These are phyloP conservation scores for Penicillium mononematosum DNA, from an alignment of 495 filamentous ascomycete genomes.

Conservation along the genomic window DNA sequence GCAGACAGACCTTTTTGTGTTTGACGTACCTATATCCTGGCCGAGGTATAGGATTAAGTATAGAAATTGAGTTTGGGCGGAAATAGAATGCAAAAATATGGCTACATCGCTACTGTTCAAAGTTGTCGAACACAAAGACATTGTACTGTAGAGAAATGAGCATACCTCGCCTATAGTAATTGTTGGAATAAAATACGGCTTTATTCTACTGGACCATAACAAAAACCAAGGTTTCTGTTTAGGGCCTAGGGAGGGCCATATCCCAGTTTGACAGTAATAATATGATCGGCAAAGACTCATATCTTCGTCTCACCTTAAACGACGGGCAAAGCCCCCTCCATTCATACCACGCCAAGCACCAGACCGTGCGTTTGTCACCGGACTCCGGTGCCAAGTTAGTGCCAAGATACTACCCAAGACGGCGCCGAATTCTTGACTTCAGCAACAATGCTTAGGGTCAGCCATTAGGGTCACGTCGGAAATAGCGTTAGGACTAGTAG, in stretches of 20 bases:
- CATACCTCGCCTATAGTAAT: not conserved
- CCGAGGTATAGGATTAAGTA: not conserved
- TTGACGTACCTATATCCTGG: not conserved
- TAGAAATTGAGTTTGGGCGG: not conserved
- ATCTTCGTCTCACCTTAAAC: not conserved
- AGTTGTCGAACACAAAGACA: not conserved
- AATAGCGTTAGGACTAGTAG: not conserved
- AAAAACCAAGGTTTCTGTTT: too few relatives aligned
- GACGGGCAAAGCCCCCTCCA: not conserved
- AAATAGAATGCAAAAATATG: not conserved
- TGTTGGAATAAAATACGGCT: too few relatives aligned
- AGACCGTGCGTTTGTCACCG: conserved; percentile 14
- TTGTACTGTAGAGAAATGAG: not conserved
- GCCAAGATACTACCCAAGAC: conserved; percentile 31
- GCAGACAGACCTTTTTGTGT: not conserved
- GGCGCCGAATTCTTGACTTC: conserved; percentile 13
- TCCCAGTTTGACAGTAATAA: too few relatives aligned
- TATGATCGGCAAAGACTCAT: not conserved
- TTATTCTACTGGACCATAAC: too few relatives aligned
- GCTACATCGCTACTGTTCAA: not conserved
- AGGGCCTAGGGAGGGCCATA: too few relatives aligned
- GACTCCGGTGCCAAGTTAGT: conserved; percentile 29
- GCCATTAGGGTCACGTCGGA: conserved; percentile 2
- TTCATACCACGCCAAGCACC: conserved; percentile 18
- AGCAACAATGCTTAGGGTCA: conserved; percentile 8